A percentile compares a stretch with the other conserved stretches of the same genome.
These are phyloP conservation scores for Starmerella floris DNA, from an alignment of 805 yeast species.

Conservation along the genomic window DNA sequence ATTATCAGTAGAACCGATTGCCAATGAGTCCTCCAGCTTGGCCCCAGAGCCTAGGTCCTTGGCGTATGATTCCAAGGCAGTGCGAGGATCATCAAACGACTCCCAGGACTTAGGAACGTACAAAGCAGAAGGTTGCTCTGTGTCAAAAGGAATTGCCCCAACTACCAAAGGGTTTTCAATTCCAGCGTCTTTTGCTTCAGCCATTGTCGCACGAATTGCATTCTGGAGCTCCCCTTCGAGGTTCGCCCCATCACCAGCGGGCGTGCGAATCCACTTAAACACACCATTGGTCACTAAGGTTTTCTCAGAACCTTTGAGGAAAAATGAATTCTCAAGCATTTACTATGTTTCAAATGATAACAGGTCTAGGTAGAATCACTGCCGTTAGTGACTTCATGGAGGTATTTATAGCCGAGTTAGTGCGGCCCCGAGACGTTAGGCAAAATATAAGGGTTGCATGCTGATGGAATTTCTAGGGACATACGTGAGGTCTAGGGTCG, in stretches of 20 bases:
- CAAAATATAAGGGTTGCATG: no score
- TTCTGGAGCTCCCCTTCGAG: constrained; percentile 5
- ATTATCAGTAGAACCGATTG: not conserved
- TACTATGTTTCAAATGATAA: no score
- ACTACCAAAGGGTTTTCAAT: constrained; percentile 11
- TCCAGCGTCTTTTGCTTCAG: constrained; percentile 6
- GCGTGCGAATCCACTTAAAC: constrained; percentile 4
- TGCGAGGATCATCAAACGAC: not conserved
- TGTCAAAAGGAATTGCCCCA: constrained; percentile 15
- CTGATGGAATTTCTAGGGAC: no score
- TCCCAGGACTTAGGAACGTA: constrained; percentile 8
- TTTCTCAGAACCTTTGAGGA: not conserved
- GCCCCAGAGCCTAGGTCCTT: not conserved
- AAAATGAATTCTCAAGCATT: constrained; percentile 1
- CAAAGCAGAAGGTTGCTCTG: constrained; percentile 4
- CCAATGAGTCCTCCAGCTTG: not conserved
- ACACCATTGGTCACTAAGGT: constrained; percentile 6
- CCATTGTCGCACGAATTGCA: not conserved
- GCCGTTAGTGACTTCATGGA: no score
- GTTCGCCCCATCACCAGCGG: constrained; percentile 11
- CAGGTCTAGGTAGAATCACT: no score
- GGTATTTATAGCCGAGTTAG: no score
- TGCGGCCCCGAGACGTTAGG: no score
- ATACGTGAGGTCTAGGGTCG: no score
- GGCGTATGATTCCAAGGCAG: not conserved